phyloP scores from a whole-genome alignment of 495 filamentous ascomycete species.

The Xeromyces bisporus region DNA sequence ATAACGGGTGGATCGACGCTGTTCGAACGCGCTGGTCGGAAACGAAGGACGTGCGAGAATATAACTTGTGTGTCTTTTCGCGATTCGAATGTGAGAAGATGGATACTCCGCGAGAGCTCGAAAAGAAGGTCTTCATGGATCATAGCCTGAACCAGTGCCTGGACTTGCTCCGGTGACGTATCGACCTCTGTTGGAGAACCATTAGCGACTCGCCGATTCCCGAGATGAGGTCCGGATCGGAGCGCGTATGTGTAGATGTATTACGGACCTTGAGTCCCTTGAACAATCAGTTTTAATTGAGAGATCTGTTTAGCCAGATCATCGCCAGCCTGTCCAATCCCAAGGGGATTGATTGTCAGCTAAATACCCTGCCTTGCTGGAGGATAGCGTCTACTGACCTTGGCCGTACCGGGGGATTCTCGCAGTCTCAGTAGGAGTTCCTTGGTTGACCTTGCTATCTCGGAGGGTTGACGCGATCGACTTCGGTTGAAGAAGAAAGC shows the following conservation, averaged over 20 bases:
- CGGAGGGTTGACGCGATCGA: slow-evolving; percentile 34
- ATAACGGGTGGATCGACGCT: slow-evolving; percentile 61
- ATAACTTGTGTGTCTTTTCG: slow-evolving; percentile 82
- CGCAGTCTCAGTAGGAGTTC: slow-evolving; percentile 35
- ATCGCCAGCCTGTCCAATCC: slow-evolving; percentile 40
- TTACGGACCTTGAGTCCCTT: slow-evolving; percentile 60
- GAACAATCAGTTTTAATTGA: slow-evolving; percentile 70
- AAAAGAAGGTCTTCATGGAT: slow-evolving; percentile 80
- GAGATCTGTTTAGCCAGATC: slow-evolving; percentile 59
- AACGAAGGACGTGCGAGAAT: slow-evolving; percentile 75
- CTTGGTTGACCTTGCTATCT: slow-evolving; percentile 40
- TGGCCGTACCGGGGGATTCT: slow-evolving; percentile 23
- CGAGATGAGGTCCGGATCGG: neutral
- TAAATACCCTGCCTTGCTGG: neutral
- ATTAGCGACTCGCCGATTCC: slow-evolving; percentile 2
- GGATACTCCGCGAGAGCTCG: slow-evolving; percentile 59
- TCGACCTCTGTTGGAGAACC: slow-evolving; percentile 47
- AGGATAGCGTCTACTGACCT: slow-evolving; percentile 26
- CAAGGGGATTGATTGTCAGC: slow-evolving; percentile 6
- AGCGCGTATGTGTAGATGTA: slow-evolving; percentile 3
- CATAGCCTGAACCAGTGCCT: slow-evolving; percentile 58
- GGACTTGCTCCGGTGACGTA: slow-evolving; percentile 69
- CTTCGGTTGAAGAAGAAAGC: slow-evolving; percentile 81
- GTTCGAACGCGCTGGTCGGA: slow-evolving; percentile 39
- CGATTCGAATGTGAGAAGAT: slow-evolving; percentile 81